These are phyloP conservation scores for Heritiera fomes DNA, from an alignment of 345 rosid species.

Conservation along the genomic window DNA sequence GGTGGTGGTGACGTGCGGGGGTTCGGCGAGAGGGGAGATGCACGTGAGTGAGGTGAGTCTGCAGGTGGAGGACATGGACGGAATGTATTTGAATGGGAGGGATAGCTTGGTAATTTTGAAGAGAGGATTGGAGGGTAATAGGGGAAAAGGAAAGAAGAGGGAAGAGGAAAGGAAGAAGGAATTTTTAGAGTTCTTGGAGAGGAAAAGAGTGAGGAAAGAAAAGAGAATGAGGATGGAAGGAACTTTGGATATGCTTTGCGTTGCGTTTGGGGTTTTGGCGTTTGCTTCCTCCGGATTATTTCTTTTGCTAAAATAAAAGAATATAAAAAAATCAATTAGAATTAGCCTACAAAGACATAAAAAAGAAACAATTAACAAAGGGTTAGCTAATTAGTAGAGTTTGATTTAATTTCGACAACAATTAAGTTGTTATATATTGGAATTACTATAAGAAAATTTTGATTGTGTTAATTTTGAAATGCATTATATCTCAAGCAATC, in stretches of 20 bases:
- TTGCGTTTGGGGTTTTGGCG: conserved; percentile 42
- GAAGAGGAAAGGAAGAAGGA: conserved; percentile 38
- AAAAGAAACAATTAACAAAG: too few relatives aligned
- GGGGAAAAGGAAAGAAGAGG: conserved; percentile 35
- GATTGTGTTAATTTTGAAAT: too few relatives aligned
- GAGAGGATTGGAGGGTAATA: conserved; percentile 49
- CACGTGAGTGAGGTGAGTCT: conserved; percentile 70
- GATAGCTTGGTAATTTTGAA: conserved; percentile 56
- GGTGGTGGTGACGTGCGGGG: conserved; percentile 59
- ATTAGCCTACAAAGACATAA: too few relatives aligned
- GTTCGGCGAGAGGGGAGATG: conserved; percentile 46
- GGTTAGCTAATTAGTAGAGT: too few relatives aligned
- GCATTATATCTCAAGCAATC: too few relatives aligned
- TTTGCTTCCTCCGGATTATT: conserved; percentile 37
- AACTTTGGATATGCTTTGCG: conserved; percentile 52
- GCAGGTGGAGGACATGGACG: conserved; percentile 72
- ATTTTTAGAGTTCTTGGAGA: conserved; percentile 43
- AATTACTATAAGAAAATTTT: too few relatives aligned
- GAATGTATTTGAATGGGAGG: conserved; percentile 59
- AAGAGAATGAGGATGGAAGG: conserved; percentile 48
- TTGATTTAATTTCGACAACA: too few relatives aligned
- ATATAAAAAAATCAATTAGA: too few relatives aligned
- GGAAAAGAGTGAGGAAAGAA: conserved; percentile 55
- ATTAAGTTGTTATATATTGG: too few relatives aligned
- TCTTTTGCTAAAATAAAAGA: conserved; percentile 31